Base-by-base conservation (phyloP, 805 yeast species). In the Metschnikowia kofuensis region DNA sequence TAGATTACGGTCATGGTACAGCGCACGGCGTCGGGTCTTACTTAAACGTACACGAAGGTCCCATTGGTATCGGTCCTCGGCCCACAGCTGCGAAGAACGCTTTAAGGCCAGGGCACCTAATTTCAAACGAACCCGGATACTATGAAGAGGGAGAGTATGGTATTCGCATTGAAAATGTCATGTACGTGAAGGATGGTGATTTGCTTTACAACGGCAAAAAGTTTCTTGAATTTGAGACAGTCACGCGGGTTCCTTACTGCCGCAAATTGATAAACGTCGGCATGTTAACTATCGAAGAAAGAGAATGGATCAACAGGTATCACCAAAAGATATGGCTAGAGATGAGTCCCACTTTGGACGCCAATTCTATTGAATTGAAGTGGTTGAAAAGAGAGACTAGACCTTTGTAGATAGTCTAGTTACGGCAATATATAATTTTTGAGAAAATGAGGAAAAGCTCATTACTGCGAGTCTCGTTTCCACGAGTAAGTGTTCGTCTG, bases 191-290 rank as follows among this genome's bases (percentile, higher is more conserved):
- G 52, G 73, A 71, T 42, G 58, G 70, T 41, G 77, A 72, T 9
- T 63, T 59, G 45, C 35, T 58, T 0, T 79, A 76, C 65, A 83
- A 81, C 46, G 87, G 81, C 42, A 75, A 72, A 55, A 67, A 70
- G 49, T 85, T 80, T 61, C 77, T 81, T 43, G 81, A 79, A 51
- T 90, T 94, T 64, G 96, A 88, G 52, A 89, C 96, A 55, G 70
- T 89, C 45, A 92, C 98, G 0, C 66, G 83, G 57, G 87, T 88
- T 16, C 99, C 99, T 15, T 86, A 87, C 66, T 89, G 96, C 65
- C 76, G 75, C 54, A 82, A 79, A 44, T 76, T 92, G 62, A 89
- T 91, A 50, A 88, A 90, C 61, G 64, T 57, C 7, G 55, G 59
- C 6, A 55, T 88, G 62, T 73, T 92, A 56, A 75, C 79, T 1